These are phyloP conservation scores for Silene noctiflora DNA, from an alignment of 179 eudicot genomes.

Conservation along the genomic window DNA sequence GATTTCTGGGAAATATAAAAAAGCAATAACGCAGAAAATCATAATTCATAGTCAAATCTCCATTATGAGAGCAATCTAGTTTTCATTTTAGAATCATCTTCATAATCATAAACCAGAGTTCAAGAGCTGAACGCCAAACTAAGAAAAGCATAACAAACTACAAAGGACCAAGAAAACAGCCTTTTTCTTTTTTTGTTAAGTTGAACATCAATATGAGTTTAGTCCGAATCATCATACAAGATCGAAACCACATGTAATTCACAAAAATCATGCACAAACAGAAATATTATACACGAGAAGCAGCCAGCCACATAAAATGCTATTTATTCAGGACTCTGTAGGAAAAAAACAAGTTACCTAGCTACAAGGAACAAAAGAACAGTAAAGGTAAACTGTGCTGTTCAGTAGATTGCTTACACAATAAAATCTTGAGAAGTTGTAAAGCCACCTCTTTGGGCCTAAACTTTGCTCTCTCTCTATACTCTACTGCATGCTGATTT, in stretches of 20 bases:
- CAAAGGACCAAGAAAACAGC: neutral
- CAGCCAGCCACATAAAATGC: slow-evolving; percentile 10
- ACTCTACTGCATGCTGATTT: slow-evolving; percentile 9
- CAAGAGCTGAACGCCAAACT: neutral
- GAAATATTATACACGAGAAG: slow-evolving; percentile 7
- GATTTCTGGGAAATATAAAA: neutral
- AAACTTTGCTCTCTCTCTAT: slow-evolving; percentile 3
- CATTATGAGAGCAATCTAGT: neutral
- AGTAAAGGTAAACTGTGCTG: slow-evolving; percentile 19
- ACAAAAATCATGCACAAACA: slow-evolving; percentile 17
- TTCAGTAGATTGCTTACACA: slow-evolving; percentile 39
- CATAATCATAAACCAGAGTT: neutral
- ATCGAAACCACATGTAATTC: neutral
- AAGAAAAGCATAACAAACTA: neutral
- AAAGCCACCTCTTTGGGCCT: slow-evolving; percentile 11
- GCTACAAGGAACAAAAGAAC: slow-evolving; percentile 24
- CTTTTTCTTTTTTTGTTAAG: neutral
- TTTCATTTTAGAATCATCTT: neutral
- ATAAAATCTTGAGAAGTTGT: slow-evolving; percentile 23
- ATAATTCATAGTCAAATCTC: neutral
- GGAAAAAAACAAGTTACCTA: slow-evolving; percentile 19
- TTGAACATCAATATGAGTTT: neutral
- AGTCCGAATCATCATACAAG: neutral
- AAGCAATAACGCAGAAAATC: neutral
- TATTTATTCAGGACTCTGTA: slow-evolving; percentile 13